Evolutionary conservation across 2,329 filamentous ascomycete genomes (phyloP).

Genomic region (Elsinoe necatrix): DNA sequence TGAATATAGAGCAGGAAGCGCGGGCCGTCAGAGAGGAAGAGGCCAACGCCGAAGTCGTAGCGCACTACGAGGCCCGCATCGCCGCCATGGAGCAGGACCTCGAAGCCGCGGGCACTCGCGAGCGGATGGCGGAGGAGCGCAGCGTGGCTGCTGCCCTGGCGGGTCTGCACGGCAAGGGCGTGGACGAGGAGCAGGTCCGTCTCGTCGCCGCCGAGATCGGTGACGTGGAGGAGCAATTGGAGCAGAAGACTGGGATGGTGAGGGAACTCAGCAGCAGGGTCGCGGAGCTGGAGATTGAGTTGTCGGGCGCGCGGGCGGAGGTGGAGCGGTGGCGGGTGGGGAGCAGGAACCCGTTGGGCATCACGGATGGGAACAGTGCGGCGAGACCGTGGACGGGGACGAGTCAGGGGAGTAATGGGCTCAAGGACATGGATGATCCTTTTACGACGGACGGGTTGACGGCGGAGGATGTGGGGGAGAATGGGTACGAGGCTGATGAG

Average conservation of each 20-base stretch:
- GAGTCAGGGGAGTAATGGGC: background rate
- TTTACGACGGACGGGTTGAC: background rate
- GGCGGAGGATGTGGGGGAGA: background rate
- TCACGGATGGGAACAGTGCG: constrained; percentile 3
- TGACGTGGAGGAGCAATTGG: constrained; percentile 15
- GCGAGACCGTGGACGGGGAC: constrained; percentile 8
- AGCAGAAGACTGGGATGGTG: constrained; percentile 4
- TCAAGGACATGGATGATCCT: constrained; percentile 4
- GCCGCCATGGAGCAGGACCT: background rate
- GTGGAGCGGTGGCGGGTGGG: background rate
- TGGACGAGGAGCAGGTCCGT: constrained; percentile 6
- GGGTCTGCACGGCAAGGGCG: background rate
- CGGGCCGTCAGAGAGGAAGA: background rate
- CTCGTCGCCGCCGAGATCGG: background rate
- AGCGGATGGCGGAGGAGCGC: background rate
- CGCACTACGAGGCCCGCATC: background rate
- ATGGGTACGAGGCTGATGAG: background rate
- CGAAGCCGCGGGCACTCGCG: background rate
- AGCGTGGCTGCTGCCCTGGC: background rate
- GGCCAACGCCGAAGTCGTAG: background rate
- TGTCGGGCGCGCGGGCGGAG: background rate
- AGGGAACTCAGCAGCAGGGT: constrained; percentile 11
- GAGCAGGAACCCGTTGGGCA: constrained; percentile 9
- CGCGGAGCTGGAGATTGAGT: constrained; percentile 11
- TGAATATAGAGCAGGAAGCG: background rate